phyloP scores from a whole-genome alignment of 2,329 filamentous ascomycete species.

The Colletotrichum orbiculare region DNA sequence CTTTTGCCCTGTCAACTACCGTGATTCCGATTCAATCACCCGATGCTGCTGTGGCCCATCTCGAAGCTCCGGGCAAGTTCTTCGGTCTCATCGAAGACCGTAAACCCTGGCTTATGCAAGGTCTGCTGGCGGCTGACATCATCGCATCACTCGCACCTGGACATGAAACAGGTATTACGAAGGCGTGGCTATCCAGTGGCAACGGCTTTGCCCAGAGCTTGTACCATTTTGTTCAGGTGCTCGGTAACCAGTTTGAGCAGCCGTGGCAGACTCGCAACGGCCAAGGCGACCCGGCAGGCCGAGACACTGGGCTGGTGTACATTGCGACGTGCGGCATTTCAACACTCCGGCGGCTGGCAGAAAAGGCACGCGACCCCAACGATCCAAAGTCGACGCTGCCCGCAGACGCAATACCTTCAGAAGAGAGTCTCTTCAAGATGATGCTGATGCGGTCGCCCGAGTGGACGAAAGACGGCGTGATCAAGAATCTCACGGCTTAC shows the following conservation, averaged over 20 bases:
- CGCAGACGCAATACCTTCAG: slow-evolving; percentile 71
- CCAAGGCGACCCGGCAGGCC: slow-evolving; percentile 41
- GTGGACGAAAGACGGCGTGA: slow-evolving; percentile 72
- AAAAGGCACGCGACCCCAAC: slow-evolving; percentile 73
- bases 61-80: slow-evolving; percentile 48
- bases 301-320: slow-evolving; percentile 64
- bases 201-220: slow-evolving; percentile 88
- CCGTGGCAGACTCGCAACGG: slow-evolving; percentile 46
- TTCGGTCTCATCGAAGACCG: slow-evolving; percentile 78
- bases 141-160: slow-evolving; percentile 79
- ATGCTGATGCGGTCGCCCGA: slow-evolving; percentile 72
- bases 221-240: slow-evolving; percentile 77
- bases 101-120: slow-evolving; percentile 92
- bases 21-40: slow-evolving; percentile 76
- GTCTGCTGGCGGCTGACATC: slow-evolving; percentile 89
- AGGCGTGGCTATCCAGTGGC: slow-evolving; percentile 83
- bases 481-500: slow-evolving; percentile 76
- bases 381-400: slow-evolving; percentile 64
- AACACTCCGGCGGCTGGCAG: slow-evolving; percentile 74
- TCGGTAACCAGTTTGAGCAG: slow-evolving; percentile 73
- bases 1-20: slow-evolving; percentile 88
- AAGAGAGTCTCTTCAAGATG: slow-evolving; percentile 74
- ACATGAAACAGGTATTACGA: slow-evolving; percentile 78
- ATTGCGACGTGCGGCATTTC: slow-evolving; percentile 77
- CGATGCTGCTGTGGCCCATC: slow-evolving; percentile 26